Evolutionary conservation across 2,329 filamentous ascomycete species (phyloP).

Genomic region (Claviceps monticola): DNA sequence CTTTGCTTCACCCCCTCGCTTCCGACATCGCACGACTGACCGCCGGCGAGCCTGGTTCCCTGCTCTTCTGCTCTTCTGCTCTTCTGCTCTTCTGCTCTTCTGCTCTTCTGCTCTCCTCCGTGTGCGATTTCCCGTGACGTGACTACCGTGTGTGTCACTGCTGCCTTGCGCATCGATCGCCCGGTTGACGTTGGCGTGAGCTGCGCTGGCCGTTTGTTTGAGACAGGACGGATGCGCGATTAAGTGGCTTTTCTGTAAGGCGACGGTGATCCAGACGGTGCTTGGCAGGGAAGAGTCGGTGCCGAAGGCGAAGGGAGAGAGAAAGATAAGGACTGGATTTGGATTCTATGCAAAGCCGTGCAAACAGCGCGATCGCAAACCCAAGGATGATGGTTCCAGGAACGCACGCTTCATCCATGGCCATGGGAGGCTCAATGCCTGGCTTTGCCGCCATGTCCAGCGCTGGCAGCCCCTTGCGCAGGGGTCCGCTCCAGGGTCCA

Average conservation of each 20-base stretch:
- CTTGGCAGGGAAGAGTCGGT: too few species aligned
- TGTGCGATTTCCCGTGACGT: background rate
- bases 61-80: background rate
- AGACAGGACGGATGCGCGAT: background rate
- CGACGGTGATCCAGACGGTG: background rate
- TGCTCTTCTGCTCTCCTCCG: background rate
- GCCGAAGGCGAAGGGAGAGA: background rate
- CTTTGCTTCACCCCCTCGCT: background rate
- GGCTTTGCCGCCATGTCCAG: background rate
- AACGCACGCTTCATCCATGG: slow-evolving; percentile 9
- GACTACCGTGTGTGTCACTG: too few species aligned
- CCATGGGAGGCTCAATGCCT: background rate
- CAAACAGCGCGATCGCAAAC: background rate
- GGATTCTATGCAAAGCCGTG: too few species aligned
- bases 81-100: background rate
- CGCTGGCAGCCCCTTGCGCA: background rate
- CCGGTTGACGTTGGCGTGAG: background rate
- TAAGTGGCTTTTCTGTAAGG: background rate
- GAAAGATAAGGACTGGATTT: background rate
- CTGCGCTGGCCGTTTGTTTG: too few species aligned
- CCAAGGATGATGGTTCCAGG: slow-evolving; percentile 22
- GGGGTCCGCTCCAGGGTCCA: slow-evolving; percentile 1
- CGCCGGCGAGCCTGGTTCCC: background rate
- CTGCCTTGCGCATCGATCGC: background rate
- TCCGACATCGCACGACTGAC: background rate